Evolutionary conservation across 176 grass and related monocot genomes (phyloP).

Genomic region (Tillandsia leiboldiana): DNA sequence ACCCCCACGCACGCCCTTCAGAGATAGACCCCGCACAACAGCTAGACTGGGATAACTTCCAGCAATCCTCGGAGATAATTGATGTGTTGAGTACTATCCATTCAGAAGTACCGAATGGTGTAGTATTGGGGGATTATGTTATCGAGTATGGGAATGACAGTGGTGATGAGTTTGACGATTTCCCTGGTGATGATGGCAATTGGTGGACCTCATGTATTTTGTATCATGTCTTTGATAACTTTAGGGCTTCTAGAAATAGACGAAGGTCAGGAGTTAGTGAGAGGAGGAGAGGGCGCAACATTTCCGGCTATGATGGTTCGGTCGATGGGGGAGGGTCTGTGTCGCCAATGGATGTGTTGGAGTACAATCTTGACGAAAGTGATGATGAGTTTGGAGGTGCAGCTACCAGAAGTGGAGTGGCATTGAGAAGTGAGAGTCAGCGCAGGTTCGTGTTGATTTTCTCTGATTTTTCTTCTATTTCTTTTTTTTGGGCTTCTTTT

Average conservation of each 20-base stretch:
- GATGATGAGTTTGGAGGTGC: conserved; percentile 15
- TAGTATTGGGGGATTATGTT: conserved; percentile 11
- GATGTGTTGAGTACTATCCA: conserved; percentile 7
- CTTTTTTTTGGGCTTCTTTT: neutral
- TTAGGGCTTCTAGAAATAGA: conserved; percentile 5
- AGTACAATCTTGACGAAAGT: conserved; percentile 4
- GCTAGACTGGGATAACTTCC: conserved; percentile 15
- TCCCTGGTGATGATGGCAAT: conserved; percentile 16
- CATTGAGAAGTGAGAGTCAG: neutral
- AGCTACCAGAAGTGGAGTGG: neutral
- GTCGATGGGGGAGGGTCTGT: conserved; percentile 10
- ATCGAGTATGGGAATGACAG: conserved; percentile 9
- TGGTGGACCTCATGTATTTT: conserved; percentile 17
- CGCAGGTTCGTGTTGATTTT: conserved; percentile 7
- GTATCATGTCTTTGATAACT: conserved; percentile 19
- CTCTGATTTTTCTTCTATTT: neutral
- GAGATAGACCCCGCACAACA: conserved; percentile 9
- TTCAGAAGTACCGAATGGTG: conserved; percentile 3
- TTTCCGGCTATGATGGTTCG: conserved; percentile 1
- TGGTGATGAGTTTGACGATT: conserved; percentile 21
- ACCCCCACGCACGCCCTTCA: conserved; percentile 11
- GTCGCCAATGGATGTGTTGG: conserved; percentile 4
- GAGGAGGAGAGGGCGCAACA: conserved; percentile 1
- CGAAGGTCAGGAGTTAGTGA: conserved; percentile 3
- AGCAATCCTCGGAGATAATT: conserved; percentile 10